Percentiles rank a stretch among this genome's conserved stretches.
Evolutionary conservation across 2,329 filamentous ascomycete genomes (phyloP).

Genomic region (Ceratocystis papillata): DNA sequence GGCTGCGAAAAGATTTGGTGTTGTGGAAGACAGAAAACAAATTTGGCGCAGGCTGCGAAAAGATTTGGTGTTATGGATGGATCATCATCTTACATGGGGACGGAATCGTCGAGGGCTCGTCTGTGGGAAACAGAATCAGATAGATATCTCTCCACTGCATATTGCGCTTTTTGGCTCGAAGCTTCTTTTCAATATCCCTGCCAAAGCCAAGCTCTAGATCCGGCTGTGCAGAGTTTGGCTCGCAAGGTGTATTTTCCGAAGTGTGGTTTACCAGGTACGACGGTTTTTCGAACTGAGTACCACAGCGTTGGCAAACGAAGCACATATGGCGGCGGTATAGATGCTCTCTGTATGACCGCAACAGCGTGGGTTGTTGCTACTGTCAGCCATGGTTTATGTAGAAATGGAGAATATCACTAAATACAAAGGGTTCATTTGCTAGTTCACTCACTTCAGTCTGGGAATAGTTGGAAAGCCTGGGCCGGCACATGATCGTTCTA

Average conservation of each 20-base stretch:
- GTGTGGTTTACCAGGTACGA: constrained; percentile 9
- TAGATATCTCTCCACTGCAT: constrained; percentile 23
- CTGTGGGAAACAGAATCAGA: constrained; percentile 20
- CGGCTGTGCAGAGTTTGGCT: not conserved
- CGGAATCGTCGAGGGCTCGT: constrained; percentile 15
- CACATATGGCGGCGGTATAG: constrained; percentile 23
- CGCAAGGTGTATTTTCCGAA: not conserved
- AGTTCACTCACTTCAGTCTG: constrained; percentile 19
- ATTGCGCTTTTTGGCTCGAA: constrained; percentile 21
- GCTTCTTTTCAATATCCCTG: constrained; percentile 13
- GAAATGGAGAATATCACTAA: not conserved
- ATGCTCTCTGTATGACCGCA: constrained; percentile 16
- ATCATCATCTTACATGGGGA: constrained; percentile 19
- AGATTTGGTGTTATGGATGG: not conserved
- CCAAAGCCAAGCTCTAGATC: constrained; percentile 21
- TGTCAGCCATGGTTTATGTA: not conserved
- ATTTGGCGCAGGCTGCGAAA: not conserved
- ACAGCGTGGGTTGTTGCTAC: not conserved
- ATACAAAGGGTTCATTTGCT: not conserved
- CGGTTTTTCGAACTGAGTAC: constrained; percentile 13
- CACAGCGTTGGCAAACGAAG: constrained; percentile 16
- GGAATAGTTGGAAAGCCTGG: constrained; percentile 23
- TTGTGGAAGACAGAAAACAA: not conserved
- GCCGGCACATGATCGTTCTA: constrained; percentile 21
- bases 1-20: not conserved